Percentiles rank a stretch among this genome's conserved stretches.
Conservation (phyloP, 768 basidiomycete species). For the Termitomyces sp. region DNA sequence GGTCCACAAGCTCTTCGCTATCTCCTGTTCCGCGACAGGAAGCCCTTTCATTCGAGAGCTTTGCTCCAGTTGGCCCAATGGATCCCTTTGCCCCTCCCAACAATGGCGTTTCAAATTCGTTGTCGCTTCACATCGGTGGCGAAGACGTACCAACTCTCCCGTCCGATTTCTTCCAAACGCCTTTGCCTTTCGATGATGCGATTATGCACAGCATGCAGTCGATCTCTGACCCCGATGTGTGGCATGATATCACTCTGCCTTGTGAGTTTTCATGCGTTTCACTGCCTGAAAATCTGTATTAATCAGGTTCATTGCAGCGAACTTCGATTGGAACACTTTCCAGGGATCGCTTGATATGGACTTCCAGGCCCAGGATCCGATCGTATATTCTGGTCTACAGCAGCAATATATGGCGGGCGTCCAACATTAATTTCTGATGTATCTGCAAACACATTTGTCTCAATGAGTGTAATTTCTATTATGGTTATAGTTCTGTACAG, state of each 20-base stretch:
- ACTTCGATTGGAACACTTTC: constrained; percentile 35
- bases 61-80: constrained; percentile 33
- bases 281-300: neutral
- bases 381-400: constrained; percentile 16
- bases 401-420: constrained; percentile 24
- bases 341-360: constrained; percentile 33
- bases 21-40: constrained; percentile 41
- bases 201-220: constrained; percentile 59
- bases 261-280: constrained; percentile 29
- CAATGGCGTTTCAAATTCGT: constrained; percentile 8
- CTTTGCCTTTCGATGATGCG: constrained; percentile 53
- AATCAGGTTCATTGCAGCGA: constrained; percentile 13
- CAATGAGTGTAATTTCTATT: neutral
- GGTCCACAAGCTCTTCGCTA: constrained; percentile 35
- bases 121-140: constrained; percentile 13
- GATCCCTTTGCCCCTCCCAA: constrained; percentile 34
- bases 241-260: constrained; percentile 51
- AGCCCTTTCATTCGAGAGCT: constrained; percentile 41
- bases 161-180: constrained; percentile 43
- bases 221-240: constrained; percentile 44
- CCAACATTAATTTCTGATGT: constrained; percentile 6
- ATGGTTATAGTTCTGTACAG: neutral
- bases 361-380: constrained; percentile 14
- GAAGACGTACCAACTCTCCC: constrained; percentile 21
- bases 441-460: neutral